These are phyloP conservation scores for Solioccasus polychromus DNA, from an alignment of 768 basidiomycete genomes.

Conservation along the genomic window DNA sequence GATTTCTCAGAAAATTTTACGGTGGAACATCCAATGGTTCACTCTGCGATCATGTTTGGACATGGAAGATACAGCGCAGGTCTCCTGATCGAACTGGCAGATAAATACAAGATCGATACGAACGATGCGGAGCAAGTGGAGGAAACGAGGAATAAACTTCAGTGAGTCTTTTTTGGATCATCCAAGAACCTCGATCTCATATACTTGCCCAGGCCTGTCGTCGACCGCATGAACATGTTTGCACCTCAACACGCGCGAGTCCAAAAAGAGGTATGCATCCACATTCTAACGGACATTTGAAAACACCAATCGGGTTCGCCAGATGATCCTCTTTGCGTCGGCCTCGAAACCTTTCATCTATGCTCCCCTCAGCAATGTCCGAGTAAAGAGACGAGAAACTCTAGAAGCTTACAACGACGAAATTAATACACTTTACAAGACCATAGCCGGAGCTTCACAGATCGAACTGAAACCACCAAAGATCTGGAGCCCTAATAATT, in stretches of 20 bases:
- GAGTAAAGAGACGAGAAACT: constrained; percentile 13
- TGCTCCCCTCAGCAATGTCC: neutral
- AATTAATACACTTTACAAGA: constrained; percentile 13
- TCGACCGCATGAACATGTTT: constrained; percentile 21
- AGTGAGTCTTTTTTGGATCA: constrained; percentile 1
- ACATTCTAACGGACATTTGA: neutral
- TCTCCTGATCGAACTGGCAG: constrained; percentile 14
- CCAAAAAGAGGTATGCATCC: constrained; percentile 17
- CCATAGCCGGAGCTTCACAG: neutral
- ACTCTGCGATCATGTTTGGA: constrained; percentile 22
- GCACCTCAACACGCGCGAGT: constrained; percentile 21
- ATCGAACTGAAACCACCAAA: constrained; percentile 13
- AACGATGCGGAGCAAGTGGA: constrained; percentile 8
- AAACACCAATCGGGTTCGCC: neutral
- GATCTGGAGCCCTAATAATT: constrained; percentile 14
- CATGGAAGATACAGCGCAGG: constrained; percentile 19
- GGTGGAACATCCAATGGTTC: constrained; percentile 13
- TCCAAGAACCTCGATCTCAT: constrained; percentile 1
- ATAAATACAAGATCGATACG: constrained; percentile 7
- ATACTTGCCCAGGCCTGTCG: constrained; percentile 1
- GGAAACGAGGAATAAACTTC: constrained; percentile 13
- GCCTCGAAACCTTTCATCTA: constrained; percentile 12
- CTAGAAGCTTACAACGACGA: constrained; percentile 9
- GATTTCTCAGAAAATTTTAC: constrained; percentile 11
- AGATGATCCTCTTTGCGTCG: constrained; percentile 18